Evolutionary conservation across 768 basidiomycete genomes (phyloP), one percentile per base, ranked within the genome.

Genomic region (Pleurotus pulmonarius): DNA sequence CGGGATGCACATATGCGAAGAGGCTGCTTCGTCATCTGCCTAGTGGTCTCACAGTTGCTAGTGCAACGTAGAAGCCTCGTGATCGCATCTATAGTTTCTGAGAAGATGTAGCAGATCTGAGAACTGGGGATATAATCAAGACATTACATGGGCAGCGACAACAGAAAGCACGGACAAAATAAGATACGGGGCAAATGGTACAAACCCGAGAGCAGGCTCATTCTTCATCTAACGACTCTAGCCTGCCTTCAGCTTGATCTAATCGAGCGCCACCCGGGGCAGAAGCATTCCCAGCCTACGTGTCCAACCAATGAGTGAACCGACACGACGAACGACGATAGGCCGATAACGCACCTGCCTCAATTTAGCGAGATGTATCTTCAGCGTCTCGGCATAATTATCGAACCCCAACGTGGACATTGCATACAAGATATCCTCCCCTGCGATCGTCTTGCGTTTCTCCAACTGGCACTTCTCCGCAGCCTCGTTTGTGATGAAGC

Each of bases 391-490:
- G 47, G 88, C 89, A 65, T 98, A 97, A 64, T 96, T 90, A 62
- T 97, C 95, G 64, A 97, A 97, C 20, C 96, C 96, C 18, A 98
- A 81, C 38, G 87, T 82, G 37, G 81, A 75, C 92, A 98, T 94
- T n/a, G 94, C 94, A 62, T 92, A 90, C 56, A 98, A 72, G 46
- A 98, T 95, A 70, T 98, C 96, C 77, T 98, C 95, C 22, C 96
- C 96, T 11, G 93, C 94, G 44, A 98, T 94, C 57, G 96, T 98
- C 78, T 98, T 98, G 59, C 96, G 82, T 73, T 98, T 98, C 76
- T 98, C 95, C 63, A 90, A 77, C 67, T 90, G 83, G 62, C 94
- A 95, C 65, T 93, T 93, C 71, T 98, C 96, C 13, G 92, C 93
- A 4, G 96, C 96, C 70, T 98, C 96, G 44, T 88, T 91, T 25